Percentiles rank a stretch among this genome's conserved stretches.
These are phyloP conservation scores for Erythrophleum fordii DNA, from an alignment of 306 rosid genomes.

Conservation along the genomic window DNA sequence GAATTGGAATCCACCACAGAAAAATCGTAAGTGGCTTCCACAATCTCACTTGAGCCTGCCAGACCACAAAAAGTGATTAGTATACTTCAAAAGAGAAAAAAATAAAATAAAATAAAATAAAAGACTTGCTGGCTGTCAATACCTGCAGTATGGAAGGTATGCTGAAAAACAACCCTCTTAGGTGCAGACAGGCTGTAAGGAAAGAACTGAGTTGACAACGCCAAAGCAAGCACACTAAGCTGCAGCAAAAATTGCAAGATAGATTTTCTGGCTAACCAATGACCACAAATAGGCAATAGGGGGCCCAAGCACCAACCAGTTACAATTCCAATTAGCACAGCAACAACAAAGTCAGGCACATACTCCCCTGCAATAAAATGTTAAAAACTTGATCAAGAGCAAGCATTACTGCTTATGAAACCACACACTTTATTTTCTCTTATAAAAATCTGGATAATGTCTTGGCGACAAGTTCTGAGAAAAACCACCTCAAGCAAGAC, in stretches of 20 bases:
- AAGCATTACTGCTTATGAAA: conserved; percentile 24
- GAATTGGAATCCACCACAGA: conserved; percentile 97
- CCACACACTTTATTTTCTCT: conserved; percentile 9
- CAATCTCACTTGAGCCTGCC: conserved; percentile 69
- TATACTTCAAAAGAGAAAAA: background rate
- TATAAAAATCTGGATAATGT: conserved; percentile 10
- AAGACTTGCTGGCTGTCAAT: conserved; percentile 39
- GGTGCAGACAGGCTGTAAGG: conserved; percentile 88
- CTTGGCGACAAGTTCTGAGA: conserved; percentile 22
- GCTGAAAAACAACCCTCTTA: conserved; percentile 87
- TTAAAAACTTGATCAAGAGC: conserved; percentile 33
- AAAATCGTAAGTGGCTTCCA: conserved; percentile 81
- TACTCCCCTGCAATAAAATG: conserved; percentile 65
- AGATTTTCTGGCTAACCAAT: conserved; percentile 83
- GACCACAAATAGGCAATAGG: conserved; percentile 78
- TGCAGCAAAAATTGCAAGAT: conserved; percentile 79
- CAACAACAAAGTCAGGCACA: conserved; percentile 77
- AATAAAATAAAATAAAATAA: conserved; percentile 8
- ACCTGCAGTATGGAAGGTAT: conserved; percentile 80
- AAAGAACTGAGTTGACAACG: conserved; percentile 89
- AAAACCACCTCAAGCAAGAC: conserved; percentile 26
- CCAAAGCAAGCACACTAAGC: conserved; percentile 72
- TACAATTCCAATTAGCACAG: conserved; percentile 71
- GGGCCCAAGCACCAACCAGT: conserved; percentile 91
- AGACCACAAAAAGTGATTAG: conserved; percentile 38